phyloP scores from a whole-genome alignment of 306 rosid species.

The Dryas drummondii region DNA sequence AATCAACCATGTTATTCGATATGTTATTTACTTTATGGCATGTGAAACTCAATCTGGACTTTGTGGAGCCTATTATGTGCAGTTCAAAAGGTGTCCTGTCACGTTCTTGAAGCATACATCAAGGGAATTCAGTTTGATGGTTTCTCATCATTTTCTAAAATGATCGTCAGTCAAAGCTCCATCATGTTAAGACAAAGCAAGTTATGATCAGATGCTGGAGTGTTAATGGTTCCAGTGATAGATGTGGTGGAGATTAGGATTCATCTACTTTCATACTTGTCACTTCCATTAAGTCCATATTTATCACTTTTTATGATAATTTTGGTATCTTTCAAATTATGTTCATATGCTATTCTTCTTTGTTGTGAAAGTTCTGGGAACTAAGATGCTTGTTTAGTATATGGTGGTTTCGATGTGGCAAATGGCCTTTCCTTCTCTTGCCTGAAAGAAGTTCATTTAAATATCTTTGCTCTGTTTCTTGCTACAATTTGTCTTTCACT shows the following conservation, averaged over 20 bases:
- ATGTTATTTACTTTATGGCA: background rate
- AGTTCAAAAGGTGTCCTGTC: conserved; percentile 94
- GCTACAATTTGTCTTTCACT: background rate
- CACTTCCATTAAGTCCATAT: no score
- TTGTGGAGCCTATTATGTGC: conserved; percentile 30
- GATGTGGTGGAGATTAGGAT: background rate
- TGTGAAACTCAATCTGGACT: conserved; percentile 20
- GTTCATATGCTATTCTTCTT: background rate
- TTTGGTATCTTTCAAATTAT: no score
- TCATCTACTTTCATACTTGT: no score
- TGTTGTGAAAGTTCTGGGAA: background rate
- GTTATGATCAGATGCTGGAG: background rate
- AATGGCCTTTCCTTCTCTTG: background rate
- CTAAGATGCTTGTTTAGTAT: background rate
- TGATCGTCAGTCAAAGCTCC: background rate
- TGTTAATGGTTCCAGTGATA: conserved; percentile 4
- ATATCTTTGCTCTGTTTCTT: no score
- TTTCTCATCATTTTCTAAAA: background rate
- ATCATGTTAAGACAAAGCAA: background rate
- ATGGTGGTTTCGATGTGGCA: background rate
- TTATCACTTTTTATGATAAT: no score
- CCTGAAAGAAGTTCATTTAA: background rate
- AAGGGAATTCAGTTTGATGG: conserved; percentile 1
- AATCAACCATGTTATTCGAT: background rate
- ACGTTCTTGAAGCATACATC: conserved; percentile 40